phyloP scores from a whole-genome alignment of 148 eudicot genomes.

The Amaranthus cruentus region DNA sequence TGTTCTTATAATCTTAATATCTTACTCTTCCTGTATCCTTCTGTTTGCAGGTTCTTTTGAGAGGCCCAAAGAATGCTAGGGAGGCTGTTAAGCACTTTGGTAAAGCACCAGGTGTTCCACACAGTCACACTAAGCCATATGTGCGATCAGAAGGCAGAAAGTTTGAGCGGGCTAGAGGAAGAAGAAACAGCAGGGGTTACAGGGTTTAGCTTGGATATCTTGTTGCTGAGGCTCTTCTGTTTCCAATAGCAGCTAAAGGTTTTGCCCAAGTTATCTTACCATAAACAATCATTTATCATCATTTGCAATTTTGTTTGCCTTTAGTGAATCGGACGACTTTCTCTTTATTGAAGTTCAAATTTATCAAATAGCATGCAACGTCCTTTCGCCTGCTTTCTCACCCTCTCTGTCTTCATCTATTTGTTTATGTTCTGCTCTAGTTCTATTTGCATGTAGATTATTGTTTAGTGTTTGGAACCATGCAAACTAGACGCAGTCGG shows the following conservation, averaged over 20 bases:
- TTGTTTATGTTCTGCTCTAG: no score
- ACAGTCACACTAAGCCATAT: slow-evolving; percentile 44
- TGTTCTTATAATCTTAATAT: no score
- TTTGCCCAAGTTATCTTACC: not conserved
- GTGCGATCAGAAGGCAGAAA: slow-evolving; percentile 38
- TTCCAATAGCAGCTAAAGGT: slow-evolving; percentile 11
- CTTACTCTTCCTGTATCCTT: not conserved
- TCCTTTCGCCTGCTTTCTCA: not conserved
- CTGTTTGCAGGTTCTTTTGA: slow-evolving; percentile 34
- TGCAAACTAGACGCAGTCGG: no score
- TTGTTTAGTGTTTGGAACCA: no score
- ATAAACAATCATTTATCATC: not conserved
- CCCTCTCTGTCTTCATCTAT: no score
- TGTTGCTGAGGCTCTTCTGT: not conserved
- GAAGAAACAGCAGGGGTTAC: slow-evolving; percentile 48
- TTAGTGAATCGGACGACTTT: not conserved
- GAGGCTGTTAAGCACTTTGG: slow-evolving; percentile 44
- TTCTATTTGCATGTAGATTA: no score
- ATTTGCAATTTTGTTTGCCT: no score
- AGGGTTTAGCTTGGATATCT: slow-evolving; percentile 17
- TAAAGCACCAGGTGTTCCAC: slow-evolving; percentile 44
- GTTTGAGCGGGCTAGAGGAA: slow-evolving; percentile 42
- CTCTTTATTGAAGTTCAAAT: not conserved
- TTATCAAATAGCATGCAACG: not conserved
- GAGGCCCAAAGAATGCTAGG: slow-evolving; percentile 45